Evolutionary conservation across 2,329 filamentous ascomycete genomes (phyloP), one percentile per base, ranked within the genome.

Genomic region (Verticillium isaacii): DNA sequence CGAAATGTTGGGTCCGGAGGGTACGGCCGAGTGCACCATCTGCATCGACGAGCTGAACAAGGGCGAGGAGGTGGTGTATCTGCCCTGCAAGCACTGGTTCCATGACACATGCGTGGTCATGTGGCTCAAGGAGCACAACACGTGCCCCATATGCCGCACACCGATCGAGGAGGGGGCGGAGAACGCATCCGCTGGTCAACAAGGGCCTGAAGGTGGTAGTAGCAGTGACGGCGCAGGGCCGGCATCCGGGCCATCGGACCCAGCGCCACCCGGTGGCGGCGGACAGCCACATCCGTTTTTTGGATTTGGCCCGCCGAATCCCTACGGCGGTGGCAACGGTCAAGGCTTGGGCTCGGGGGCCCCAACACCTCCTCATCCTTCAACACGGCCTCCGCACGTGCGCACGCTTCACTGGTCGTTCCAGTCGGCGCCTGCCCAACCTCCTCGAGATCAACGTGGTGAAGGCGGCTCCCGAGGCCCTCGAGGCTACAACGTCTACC

Each of bases 1-100:
- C 62, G 83, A 88, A 52, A 89, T 96, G 84, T 79, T 96, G 6
- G 83, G 81, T 1, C 72, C 78, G 0, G 85, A 87, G 60, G 84
- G 83, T 7, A 91, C 89, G 62, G 89, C 87, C 52, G 93, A 97
- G 71, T 99, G 95, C 74, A 93, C 91, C 39, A 97, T 99, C 62
- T 99, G 95, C 75, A 96, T 98, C 80, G 93, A 97, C 61, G 85
- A 91, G 32, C 89, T 96, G 64, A 82, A 85, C 32, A 71, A 90
- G 39, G 90, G 87, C 12, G 87, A 91, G 34, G 87, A 91, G 71
- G 91, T 94, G 5, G 85, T 90, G 0, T 83, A 89, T 56, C 76
- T 99, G 58, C 93, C 93, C 0, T 99, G 95, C 76, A 89, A 87
- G 63, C 95, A 99, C 71, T 97, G 92, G 92, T 98, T 97, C 73